Conservation (phyloP, 2,329 filamentous ascomycete genomes). For the Zelopaecilomyces penicillatus region DNA sequence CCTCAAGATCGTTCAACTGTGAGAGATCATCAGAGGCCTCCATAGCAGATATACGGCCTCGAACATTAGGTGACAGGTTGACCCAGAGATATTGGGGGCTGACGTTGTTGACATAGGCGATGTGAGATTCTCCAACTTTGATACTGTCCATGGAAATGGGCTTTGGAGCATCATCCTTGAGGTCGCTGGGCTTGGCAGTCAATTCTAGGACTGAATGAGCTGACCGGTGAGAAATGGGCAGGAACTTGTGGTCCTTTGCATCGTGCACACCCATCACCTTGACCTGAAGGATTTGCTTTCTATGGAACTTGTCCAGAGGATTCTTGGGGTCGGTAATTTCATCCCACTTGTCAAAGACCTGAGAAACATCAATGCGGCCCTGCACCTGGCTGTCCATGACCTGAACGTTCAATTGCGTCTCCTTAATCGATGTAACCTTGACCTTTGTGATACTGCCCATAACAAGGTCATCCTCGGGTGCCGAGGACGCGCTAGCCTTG, state of each 20-base stretch:
- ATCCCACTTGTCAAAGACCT: slow-evolving; percentile 82
- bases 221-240: slow-evolving; percentile 80
- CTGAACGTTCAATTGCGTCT: slow-evolving; percentile 85
- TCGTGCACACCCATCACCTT: slow-evolving; percentile 83
- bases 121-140: slow-evolving; percentile 58
- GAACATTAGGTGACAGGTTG: slow-evolving; percentile 78
- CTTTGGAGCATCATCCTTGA: slow-evolving; percentile 35
- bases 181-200: slow-evolving; percentile 65
- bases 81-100: slow-evolving; percentile 77
- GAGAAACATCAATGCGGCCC: slow-evolving; percentile 87
- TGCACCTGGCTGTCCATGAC: slow-evolving; percentile 66
- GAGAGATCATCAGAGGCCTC: slow-evolving; percentile 85
- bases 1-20: slow-evolving; percentile 63
- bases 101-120: slow-evolving; percentile 89
- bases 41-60: slow-evolving; percentile 72
- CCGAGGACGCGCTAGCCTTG: slow-evolving; percentile 22
- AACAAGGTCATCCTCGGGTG: slow-evolving; percentile 59
- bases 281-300: slow-evolving; percentile 63
- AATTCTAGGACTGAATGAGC: slow-evolving; percentile 81
- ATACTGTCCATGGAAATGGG: slow-evolving; percentile 66
- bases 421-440: slow-evolving; percentile 74
- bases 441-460: slow-evolving; percentile 69
- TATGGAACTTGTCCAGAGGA: slow-evolving; percentile 64
- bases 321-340: slow-evolving; percentile 75
- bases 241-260: slow-evolving; percentile 79